phyloP scores from a whole-genome alignment of 306 rosid species.

The Malus orientalis region DNA sequence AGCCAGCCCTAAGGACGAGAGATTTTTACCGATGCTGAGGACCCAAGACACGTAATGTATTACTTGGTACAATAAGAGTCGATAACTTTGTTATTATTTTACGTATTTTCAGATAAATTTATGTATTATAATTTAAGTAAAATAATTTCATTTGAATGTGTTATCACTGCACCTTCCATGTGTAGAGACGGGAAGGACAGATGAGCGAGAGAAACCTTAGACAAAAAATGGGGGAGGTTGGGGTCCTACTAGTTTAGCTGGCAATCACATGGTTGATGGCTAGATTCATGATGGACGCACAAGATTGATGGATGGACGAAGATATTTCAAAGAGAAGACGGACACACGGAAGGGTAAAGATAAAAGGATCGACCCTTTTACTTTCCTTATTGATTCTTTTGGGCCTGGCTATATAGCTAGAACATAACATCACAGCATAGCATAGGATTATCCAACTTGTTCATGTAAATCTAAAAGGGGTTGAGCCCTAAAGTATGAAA shows the following conservation, averaged over 20 bases:
- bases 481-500: not conserved
- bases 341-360: not conserved
- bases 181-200: not conserved
- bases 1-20: not conserved
- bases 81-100: too few species aligned
- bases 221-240: conserved; percentile 10
- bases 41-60: too few species aligned
- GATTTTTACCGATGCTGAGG: too few species aligned
- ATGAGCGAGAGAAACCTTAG: not conserved
- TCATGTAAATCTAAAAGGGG: conserved; percentile 1
- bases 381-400: conserved; percentile 12
- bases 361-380: not conserved
- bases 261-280: conserved; percentile 18
- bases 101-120: too few species aligned
- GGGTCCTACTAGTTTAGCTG: conserved; percentile 21
- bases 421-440: not conserved
- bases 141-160: too few species aligned
- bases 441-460: conserved; percentile 15
- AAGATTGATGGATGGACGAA: conserved; percentile 14
- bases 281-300: conserved; percentile 16
- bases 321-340: not conserved
- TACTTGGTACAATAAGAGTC: too few species aligned
- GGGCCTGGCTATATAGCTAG: not conserved
- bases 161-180: too few species aligned
- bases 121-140: too few species aligned